A percentile compares a stretch with the other conserved stretches of the same genome.
phyloP scores from a whole-genome alignment of 441 rosid genomes.

The Gossypium davidsonii region DNA sequence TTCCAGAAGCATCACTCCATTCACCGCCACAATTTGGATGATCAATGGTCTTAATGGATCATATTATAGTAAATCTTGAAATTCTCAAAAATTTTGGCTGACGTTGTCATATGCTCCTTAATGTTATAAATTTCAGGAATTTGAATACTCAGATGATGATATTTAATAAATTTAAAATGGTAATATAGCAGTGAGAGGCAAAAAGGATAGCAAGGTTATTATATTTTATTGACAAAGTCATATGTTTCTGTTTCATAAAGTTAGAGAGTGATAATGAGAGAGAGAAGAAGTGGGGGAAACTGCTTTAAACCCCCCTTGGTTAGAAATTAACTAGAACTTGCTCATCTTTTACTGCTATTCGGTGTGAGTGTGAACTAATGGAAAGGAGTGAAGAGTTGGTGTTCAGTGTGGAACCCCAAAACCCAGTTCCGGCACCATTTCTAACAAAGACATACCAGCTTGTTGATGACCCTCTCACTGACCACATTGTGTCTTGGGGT shows the following conservation, averaged over 20 bases:
- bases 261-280: conserved; percentile 25
- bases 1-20: not conserved
- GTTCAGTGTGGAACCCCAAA: conserved; percentile 19
- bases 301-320: not conserved
- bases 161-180: not conserved
- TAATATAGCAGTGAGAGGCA: not conserved
- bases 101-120: conserved; percentile 39
- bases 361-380: not conserved
- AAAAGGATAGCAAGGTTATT: conserved; percentile 22
- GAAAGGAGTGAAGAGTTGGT: conserved; percentile 26
- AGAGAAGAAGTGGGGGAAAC: not conserved
- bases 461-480: conserved; percentile 34
- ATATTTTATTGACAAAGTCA: conserved; percentile 32
- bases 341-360: not conserved
- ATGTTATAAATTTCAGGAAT: conserved; percentile 27
- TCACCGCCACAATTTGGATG: not conserved
- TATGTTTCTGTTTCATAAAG: conserved; percentile 38
- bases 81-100: conserved; percentile 19
- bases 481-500: conserved; percentile 41
- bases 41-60: conserved; percentile 18
- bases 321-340: not conserved
- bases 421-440: conserved; percentile 34
- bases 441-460: conserved; percentile 34
- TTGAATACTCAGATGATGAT: not conserved
- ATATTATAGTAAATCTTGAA: conserved; percentile 17